Evolutionary conservation across 106 monocot genomes (phyloP).

Genomic region (Dioscorea zingiberensis): DNA sequence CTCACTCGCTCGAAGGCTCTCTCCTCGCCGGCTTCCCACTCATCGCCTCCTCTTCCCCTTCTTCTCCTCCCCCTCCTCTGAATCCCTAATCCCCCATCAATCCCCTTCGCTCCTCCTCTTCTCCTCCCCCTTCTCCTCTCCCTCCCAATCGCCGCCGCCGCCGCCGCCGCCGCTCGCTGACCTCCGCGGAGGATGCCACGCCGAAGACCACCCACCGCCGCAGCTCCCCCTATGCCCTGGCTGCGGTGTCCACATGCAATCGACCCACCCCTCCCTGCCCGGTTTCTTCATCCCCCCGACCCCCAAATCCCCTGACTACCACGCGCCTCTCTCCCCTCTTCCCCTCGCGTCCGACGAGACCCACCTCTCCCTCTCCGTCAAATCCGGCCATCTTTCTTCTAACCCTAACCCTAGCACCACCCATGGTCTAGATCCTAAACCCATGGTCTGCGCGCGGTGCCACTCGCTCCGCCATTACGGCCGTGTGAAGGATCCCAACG

Average conservation of each 20-base stretch:
- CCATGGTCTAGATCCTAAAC: background rate
- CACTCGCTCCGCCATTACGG: conserved; percentile 97
- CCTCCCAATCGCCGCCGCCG: background rate
- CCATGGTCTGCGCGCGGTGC: conserved; percentile 83
- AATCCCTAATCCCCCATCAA: background rate
- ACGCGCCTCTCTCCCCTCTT: conserved; percentile 19
- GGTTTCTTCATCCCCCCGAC: conserved; percentile 69
- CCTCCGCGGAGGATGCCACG: conserved; percentile 44
- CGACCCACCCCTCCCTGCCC: conserved; percentile 52
- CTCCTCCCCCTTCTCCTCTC: conserved; percentile 1
- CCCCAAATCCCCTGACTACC: conserved; percentile 45
- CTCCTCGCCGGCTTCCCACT: background rate
- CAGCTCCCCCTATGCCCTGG: conserved; percentile 61
- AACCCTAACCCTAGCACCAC: background rate
- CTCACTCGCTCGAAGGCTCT: conserved; percentile 14
- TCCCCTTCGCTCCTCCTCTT: conserved; percentile 9
- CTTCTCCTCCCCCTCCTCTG: background rate
- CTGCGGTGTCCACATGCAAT: conserved; percentile 94
- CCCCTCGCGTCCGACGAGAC: conserved; percentile 23
- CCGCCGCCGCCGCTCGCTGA: conserved; percentile 13
- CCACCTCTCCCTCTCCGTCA: conserved; percentile 39
- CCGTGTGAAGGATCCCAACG: conserved; percentile 53
- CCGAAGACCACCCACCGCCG: conserved; percentile 16
- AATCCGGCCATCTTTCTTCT: conserved; percentile 28
- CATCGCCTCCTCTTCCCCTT: conserved; percentile 4